Base-by-base conservation (phyloP, 106 monocot species). In the Platanthera zijinensis region DNA sequence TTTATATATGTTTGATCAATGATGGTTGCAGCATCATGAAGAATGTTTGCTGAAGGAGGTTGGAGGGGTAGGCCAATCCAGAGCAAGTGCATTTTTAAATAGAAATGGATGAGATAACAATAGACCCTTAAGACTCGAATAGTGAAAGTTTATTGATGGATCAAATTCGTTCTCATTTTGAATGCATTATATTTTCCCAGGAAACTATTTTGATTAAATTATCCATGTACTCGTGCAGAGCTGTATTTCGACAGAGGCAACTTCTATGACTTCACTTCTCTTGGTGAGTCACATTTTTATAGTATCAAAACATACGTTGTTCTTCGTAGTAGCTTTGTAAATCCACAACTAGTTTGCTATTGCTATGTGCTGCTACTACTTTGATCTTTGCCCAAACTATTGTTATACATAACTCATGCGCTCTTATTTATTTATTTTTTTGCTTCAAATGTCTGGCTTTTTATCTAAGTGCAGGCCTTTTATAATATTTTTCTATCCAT, bases 191-290 rank as follows among this genome's bases (percentile, higher is more conserved):
- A 10, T 51, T 50, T 50, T 72, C 21, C 6, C 18, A 2, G 14
- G 5, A 0, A 46, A 72, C 49, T 17, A 8, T 72, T 72, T 50
- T 72, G 14, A 72, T 48, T 5, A 39, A 21, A 49, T 72, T 80
- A 3, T 52, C 45, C 8, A n/a, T 81, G 5, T 68, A 47, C 67
- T 81, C 45, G 74, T 93, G 79, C 87, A 96, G 96, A 96, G 78
- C 75, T 96, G 25, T 93, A 93, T 67, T 87, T 91, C 77, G 96
- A 96, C 82, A 85, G 86, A 87, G 90, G 89, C 66, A 93, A 91
- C 70, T 96, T 96, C 74, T 96, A 96, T 80, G 96, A 96, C 84
- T 96, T 96, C 74, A 96, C 96, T 19, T 96, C 96, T 10, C 84
- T 96, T 74, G 96, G 96, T 96, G 50, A 85, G 89, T 82, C 48